These are phyloP conservation scores for Secale cereale DNA, from an alignment of 176 grass and related monocot species.

Conservation along the genomic window DNA sequence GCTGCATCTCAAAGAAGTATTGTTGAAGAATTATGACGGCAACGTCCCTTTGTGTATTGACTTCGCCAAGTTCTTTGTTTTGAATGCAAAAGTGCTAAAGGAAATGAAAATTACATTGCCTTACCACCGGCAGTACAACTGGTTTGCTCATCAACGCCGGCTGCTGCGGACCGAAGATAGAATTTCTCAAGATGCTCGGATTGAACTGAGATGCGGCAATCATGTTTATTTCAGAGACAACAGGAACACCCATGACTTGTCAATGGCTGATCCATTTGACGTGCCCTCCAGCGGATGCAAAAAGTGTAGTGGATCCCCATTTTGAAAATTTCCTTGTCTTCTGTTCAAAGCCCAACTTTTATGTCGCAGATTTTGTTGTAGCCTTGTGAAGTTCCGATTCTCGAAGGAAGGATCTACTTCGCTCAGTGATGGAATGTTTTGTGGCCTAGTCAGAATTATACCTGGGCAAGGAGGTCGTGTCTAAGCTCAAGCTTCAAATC, in stretches of 20 bases:
- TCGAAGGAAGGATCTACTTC: too few species aligned
- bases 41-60: background rate
- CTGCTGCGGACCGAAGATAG: background rate
- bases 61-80: constrained; percentile 14
- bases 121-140: background rate
- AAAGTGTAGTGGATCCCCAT: background rate
- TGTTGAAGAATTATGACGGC: background rate
- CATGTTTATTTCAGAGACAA: background rate
- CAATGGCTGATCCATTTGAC: background rate
- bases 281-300: background rate
- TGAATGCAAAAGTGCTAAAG: background rate
- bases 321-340: background rate
- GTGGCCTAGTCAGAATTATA: too few species aligned
- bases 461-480: too few species aligned
- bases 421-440: too few species aligned
- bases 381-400: too few species aligned
- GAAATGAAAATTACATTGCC: background rate
- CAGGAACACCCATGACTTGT: background rate
- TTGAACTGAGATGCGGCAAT: background rate
- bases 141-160: background rate
- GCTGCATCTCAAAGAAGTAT: constrained; percentile 1
- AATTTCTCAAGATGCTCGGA: background rate
- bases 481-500: too few species aligned
- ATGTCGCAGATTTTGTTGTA: too few species aligned
- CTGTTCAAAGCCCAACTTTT: too few species aligned